Conservation (phyloP, 371 early-diverging fungal genomes). For the Syncephalis plumigaleata region DNA sequence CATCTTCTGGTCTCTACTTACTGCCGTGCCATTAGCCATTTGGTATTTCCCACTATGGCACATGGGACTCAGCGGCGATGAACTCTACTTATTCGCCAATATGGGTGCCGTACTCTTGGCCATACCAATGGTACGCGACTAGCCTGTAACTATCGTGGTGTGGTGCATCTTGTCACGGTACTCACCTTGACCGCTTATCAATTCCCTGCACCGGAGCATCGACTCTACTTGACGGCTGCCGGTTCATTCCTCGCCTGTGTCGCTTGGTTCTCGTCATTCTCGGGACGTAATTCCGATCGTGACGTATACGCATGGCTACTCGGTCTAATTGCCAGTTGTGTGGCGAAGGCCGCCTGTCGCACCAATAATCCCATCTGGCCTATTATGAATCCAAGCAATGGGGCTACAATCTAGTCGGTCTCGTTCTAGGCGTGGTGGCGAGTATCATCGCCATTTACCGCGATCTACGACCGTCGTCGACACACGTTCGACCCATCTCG, state of each 20-base stretch:
- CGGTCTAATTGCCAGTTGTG: constrained; percentile 44
- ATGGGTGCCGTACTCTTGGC: constrained; percentile 38
- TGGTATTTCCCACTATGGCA: constrained; percentile 80
- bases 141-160: constrained; percentile 29
- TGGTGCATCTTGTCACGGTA: constrained; percentile 36
- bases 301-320: constrained; percentile 40
- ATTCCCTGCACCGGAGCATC: constrained; percentile 29
- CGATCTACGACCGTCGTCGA: background rate
- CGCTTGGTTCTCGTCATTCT: constrained; percentile 35
- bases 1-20: constrained; percentile 64
- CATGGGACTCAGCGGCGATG: constrained; percentile 72
- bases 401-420: constrained; percentile 48
- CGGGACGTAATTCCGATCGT: constrained; percentile 33
- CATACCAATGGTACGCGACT: constrained; percentile 32
- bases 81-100: constrained; percentile 48
- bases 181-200: constrained; percentile 41
- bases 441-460: constrained; percentile 21
- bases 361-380: constrained; percentile 71
- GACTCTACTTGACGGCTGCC: constrained; percentile 35
- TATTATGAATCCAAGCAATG: constrained; percentile 50
- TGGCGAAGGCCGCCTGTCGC: constrained; percentile 54
- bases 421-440: constrained; percentile 37
- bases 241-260: constrained; percentile 35
- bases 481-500: background rate
- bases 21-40: constrained; percentile 47